Conservation (phyloP, 2,329 filamentous ascomycete species). For the Calonectria pseudoreteaudii region DNA sequence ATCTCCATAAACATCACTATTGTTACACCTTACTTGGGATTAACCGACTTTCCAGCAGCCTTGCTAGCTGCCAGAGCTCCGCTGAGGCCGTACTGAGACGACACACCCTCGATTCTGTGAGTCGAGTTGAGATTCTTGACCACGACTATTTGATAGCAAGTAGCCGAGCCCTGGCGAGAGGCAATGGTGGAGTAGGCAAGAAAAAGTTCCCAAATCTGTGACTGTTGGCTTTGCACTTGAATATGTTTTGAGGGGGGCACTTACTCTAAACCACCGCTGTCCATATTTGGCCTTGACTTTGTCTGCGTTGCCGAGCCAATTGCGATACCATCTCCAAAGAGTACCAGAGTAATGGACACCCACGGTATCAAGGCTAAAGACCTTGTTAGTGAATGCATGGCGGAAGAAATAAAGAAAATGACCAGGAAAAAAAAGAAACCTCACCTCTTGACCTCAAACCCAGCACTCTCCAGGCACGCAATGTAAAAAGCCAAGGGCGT, state of each 20-base stretch:
- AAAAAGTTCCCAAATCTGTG: slow-evolving; percentile 94
- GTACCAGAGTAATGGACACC: slow-evolving; percentile 96
- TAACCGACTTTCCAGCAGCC: slow-evolving; percentile 41
- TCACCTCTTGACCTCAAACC: slow-evolving; percentile 77
- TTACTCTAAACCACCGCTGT: slow-evolving; percentile 88
- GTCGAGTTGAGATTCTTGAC: slow-evolving; percentile 93
- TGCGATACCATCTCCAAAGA: slow-evolving; percentile 96
- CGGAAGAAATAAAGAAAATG: background rate
- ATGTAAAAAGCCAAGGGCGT: slow-evolving; percentile 89
- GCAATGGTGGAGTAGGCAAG: slow-evolving; percentile 86
- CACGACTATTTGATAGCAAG: slow-evolving; percentile 87
- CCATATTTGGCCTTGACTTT: slow-evolving; percentile 95
- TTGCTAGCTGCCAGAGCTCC: slow-evolving; percentile 64
- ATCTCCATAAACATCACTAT: background rate
- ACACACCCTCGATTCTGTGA: slow-evolving; percentile 82
- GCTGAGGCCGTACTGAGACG: slow-evolving; percentile 74
- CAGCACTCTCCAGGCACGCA: slow-evolving; percentile 77
- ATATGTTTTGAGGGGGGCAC: slow-evolving; percentile 41
- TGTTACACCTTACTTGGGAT: slow-evolving; percentile 5
- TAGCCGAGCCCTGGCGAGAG: slow-evolving; percentile 85
- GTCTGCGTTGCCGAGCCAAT: slow-evolving; percentile 93
- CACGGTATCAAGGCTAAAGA: slow-evolving; percentile 78
- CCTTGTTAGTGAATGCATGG: background rate
- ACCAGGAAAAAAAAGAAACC: too few relatives aligned
- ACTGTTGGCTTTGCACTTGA: slow-evolving; percentile 28